A percentile compares a stretch with the other conserved stretches of the same genome.
Evolutionary conservation across 805 yeast genomes (phyloP).

Genomic region (Pichia eremophila): DNA sequence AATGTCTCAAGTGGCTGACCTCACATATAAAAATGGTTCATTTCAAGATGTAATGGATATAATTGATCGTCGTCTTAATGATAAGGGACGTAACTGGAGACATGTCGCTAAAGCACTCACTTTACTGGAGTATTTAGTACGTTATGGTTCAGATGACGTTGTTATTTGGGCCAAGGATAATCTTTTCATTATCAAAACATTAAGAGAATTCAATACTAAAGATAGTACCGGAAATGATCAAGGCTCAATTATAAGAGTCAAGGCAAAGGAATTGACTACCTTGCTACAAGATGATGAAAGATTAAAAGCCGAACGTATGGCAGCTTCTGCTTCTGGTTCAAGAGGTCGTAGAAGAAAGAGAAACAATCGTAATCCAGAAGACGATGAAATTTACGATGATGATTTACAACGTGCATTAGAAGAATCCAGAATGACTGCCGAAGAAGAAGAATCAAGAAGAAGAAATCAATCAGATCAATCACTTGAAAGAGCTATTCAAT

Average conservation of each 20-base stretch:
- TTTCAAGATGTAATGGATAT: slow-evolving; percentile 89
- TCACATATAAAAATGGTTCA: slow-evolving; percentile 63
- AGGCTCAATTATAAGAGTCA: slow-evolving; percentile 79
- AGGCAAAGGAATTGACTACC: slow-evolving; percentile 82
- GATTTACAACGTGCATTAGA: slow-evolving; percentile 77
- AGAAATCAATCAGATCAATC: slow-evolving; percentile 49
- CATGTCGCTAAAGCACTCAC: slow-evolving; percentile 89
- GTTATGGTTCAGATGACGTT: slow-evolving; percentile 80
- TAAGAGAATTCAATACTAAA: slow-evolving; percentile 77
- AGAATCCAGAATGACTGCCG: slow-evolving; percentile 71
- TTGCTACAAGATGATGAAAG: slow-evolving; percentile 76
- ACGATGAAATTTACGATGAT: slow-evolving; percentile 49
- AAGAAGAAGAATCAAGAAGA: slow-evolving; percentile 63
- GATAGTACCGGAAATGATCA: slow-evolving; percentile 78
- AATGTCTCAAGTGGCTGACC: slow-evolving; percentile 74
- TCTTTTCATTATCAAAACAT: slow-evolving; percentile 76
- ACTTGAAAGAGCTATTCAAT: slow-evolving; percentile 56
- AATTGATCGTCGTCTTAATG: slow-evolving; percentile 84
- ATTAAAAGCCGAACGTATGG: slow-evolving; percentile 56
- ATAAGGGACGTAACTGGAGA: slow-evolving; percentile 95
- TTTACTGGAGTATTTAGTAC: slow-evolving; percentile 77
- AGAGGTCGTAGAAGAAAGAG: slow-evolving; percentile 26
- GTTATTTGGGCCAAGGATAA: slow-evolving; percentile 90
- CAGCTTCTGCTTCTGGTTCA: slow-evolving; percentile 17
- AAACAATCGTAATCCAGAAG: slow-evolving; percentile 13